Evolutionary conservation across 768 basidiomycete genomes (phyloP).

Genomic region (Lentinula sp.): DNA sequence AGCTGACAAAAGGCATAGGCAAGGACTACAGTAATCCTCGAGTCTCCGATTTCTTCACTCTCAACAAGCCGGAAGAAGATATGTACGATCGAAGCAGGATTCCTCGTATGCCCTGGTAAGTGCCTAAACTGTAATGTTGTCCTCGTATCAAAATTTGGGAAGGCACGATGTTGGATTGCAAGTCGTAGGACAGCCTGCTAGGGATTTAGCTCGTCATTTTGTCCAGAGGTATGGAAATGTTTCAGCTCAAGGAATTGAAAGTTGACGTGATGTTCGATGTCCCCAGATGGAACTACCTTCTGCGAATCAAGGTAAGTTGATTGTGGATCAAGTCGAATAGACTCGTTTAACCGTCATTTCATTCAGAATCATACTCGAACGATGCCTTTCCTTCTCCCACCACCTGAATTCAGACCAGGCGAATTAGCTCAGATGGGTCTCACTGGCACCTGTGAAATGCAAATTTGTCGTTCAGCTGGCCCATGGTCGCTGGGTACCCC

Average conservation of each 20-base stretch:
- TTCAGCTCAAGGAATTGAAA: not conserved
- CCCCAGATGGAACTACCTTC: slow-evolving; percentile 85
- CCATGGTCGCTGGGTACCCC: slow-evolving; percentile 96
- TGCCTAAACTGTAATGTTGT: not conserved
- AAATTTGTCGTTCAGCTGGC: slow-evolving; percentile 92
- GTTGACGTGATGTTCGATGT: not conserved
- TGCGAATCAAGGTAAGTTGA: slow-evolving; percentile 77
- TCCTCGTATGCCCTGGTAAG: slow-evolving; percentile 94
- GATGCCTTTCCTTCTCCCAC: slow-evolving; percentile 93
- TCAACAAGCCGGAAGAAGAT: slow-evolving; percentile 89
- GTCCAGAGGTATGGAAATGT: slow-evolving; percentile 66
- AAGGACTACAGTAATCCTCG: slow-evolving; percentile 96
- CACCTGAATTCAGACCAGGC: slow-evolving; percentile 81
- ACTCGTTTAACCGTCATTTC: not conserved
- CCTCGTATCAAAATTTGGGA: not conserved
- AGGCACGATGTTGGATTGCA: slow-evolving; percentile 98
- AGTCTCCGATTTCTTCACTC: slow-evolving; percentile 74
- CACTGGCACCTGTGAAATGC: slow-evolving; percentile 94
- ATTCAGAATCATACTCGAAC: slow-evolving; percentile 79
- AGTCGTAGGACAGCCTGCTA: slow-evolving; percentile 92
- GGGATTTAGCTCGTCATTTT: slow-evolving; percentile 93
- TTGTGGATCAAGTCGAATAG: not conserved
- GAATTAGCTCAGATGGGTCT: slow-evolving; percentile 78
- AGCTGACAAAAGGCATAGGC: slow-evolving; percentile 34
- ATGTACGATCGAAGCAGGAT: slow-evolving; percentile 90